phyloP scores from a whole-genome alignment of 192 early-diverging fungal genomes.

The Linderina pennispora region DNA sequence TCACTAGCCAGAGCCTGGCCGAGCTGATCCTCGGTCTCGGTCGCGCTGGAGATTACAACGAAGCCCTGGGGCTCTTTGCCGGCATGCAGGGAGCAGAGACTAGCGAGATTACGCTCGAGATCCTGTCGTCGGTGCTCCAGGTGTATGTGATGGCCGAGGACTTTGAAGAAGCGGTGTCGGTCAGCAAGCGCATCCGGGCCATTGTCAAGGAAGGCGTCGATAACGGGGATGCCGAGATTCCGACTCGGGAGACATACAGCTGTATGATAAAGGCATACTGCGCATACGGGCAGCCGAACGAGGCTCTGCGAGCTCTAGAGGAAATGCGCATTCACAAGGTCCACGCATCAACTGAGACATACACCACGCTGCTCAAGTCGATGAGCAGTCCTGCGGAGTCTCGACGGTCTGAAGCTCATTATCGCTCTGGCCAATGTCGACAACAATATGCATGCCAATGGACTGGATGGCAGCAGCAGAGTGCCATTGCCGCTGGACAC shows the following conservation, averaged over 20 bases:
- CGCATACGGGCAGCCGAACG: conserved; percentile 16
- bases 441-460: conserved; percentile 33
- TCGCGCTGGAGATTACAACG: conserved; percentile 3
- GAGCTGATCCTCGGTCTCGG: conserved; percentile 21
- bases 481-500: conserved; percentile 20
- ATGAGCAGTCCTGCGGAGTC: conserved; percentile 38
- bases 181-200: conserved; percentile 34
- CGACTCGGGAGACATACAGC: conserved; percentile 20
- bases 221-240: not conserved
- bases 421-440: conserved; percentile 36
- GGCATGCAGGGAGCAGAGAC: conserved; percentile 14
- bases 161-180: conserved; percentile 38
- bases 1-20: conserved; percentile 13
- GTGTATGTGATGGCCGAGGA: conserved; percentile 38
- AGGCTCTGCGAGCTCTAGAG: conserved; percentile 36
- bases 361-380: conserved; percentile 18
- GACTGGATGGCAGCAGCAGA: not conserved
- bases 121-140: conserved; percentile 26
- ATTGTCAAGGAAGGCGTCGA: conserved; percentile 9
- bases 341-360: conserved; percentile 30
- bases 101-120: conserved; percentile 12
- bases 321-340: conserved; percentile 38
- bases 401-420: conserved; percentile 35
- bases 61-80: conserved; percentile 34
- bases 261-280: conserved; percentile 32